Conservation (phyloP, 1,284 basidiomycete species). For the Trametes versicolor region DNA sequence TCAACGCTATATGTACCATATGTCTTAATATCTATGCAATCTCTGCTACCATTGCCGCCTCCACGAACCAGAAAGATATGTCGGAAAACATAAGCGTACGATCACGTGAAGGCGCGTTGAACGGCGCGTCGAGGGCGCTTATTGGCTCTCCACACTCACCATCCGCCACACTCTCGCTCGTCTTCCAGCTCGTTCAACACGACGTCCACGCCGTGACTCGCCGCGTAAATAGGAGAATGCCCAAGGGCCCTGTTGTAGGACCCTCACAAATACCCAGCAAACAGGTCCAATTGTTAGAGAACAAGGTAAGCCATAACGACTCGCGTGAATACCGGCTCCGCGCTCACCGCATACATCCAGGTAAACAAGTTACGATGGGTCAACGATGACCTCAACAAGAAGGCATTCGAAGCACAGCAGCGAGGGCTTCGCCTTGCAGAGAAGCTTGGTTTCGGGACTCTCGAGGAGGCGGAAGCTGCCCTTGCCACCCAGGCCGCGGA, state of each 20-base stretch:
- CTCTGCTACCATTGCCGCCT: not conserved
- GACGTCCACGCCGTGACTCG: not conserved
- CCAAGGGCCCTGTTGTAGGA: conserved; percentile 12
- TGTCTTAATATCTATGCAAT: not conserved
- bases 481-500: conserved; percentile 28
- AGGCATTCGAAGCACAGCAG: conserved; percentile 35
- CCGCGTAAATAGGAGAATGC: conserved; percentile 11
- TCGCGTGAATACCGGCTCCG: not conserved
- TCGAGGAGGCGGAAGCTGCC: conserved; percentile 36
- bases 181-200: not conserved
- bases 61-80: not conserved
- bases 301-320: conserved; percentile 21
- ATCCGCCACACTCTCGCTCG: not conserved
- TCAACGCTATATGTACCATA: conserved; percentile 15
- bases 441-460: conserved; percentile 36
- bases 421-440: conserved; percentile 37
- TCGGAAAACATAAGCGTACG: conserved; percentile 1
- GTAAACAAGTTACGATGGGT: conserved; percentile 32
- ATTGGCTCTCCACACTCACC: not conserved
- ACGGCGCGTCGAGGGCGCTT: conserved; percentile 21
- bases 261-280: conserved; percentile 17
- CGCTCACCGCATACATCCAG: conserved; percentile 16
- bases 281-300: conserved; percentile 30
- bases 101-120: conserved; percentile 24
- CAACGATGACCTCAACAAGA: conserved; percentile 35